These are phyloP conservation scores for Fusarium sp. DNA, from an alignment of 2,329 filamentous ascomycete species.

Conservation along the genomic window DNA sequence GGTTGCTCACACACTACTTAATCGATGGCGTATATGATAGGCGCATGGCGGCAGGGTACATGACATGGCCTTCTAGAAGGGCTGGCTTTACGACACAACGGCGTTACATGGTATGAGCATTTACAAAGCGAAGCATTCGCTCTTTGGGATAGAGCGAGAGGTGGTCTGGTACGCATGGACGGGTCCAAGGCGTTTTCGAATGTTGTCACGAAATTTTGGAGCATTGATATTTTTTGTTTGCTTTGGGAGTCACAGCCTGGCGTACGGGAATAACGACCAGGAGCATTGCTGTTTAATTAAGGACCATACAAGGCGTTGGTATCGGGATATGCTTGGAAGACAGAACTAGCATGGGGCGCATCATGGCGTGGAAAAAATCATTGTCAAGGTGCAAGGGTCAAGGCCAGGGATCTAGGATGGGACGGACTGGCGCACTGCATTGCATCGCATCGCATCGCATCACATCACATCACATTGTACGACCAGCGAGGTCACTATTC, in stretches of 20 bases:
- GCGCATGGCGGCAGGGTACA: slow-evolving; percentile 24
- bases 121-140: slow-evolving; percentile 42
- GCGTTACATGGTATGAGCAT: slow-evolving; percentile 43
- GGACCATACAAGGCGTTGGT: slow-evolving; percentile 19
- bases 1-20: background rate
- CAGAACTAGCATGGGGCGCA: slow-evolving; percentile 39
- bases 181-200: slow-evolving; percentile 31
- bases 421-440: background rate
- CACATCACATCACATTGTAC: slow-evolving; percentile 18
- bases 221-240: slow-evolving; percentile 13
- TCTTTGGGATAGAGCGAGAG: slow-evolving; percentile 20
- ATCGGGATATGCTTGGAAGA: slow-evolving; percentile 36
- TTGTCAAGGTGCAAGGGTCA: slow-evolving; percentile 5
- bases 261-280: slow-evolving; percentile 23
- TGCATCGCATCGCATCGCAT: background rate
- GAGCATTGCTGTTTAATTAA: slow-evolving; percentile 14
- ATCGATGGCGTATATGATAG: slow-evolving; percentile 10
- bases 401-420: slow-evolving; percentile 12
- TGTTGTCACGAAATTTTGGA: slow-evolving; percentile 2
- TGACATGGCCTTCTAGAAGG: slow-evolving; percentile 5
- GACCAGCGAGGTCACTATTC: slow-evolving; percentile 17
- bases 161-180: slow-evolving; percentile 9
- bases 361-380: slow-evolving; percentile 5
- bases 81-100: slow-evolving; percentile 26
- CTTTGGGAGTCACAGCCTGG: slow-evolving; percentile 20